Evolutionary conservation across 2,329 filamentous ascomycete genomes (phyloP), one percentile per base, ranked within the genome.

Genomic region (Colletotrichum endophyticum): DNA sequence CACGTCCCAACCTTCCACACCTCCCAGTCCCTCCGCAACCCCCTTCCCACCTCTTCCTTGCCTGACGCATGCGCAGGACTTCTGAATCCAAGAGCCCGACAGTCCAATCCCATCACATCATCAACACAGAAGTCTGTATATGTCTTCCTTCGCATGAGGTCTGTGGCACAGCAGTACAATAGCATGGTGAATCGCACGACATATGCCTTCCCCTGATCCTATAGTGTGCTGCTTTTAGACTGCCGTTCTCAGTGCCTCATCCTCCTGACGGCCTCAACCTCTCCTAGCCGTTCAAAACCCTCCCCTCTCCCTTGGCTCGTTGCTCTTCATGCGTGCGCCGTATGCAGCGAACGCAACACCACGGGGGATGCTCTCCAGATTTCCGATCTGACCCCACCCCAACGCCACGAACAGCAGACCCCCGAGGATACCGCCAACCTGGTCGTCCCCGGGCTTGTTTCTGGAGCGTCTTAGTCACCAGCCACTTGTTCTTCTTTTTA

Each of bases 351-450:
- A 70, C 64, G 57, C 74, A 76, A 66, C 74, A 74, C 73, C 64
- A 69, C 22, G 28, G 61, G 44, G 32, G 73, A 68, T 73, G 57
- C 64, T 70, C 74, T 76, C 70, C 74, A 74, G 70, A 70, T 70
- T 74, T 66, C 57, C 44, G 22, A 61, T 70, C 59, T 59, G 49
- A 39, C 70, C 71, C 74, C 74, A 70, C 70, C 22, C 22, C 44
- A 36, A 32, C 49, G 59, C 64, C 70, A 73, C n/a, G 57, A 64
- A 73, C 22, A 76, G 32, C 73, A 73, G 39, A 39, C 44, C 53
- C 66, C 73, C 34, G 28, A 62, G 71, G 57, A 72, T 76, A 74
- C 74, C 74, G 59, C 70, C 70, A 70, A 74, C 44, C 34, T 66
- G 74, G 74, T 76, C 59, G 16, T 62, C 49, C 69, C 71, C 71